A percentile compares a stretch with the other conserved stretches of the same genome.
These are phyloP conservation scores for Limtongia smithiae DNA, from an alignment of 805 yeast species.

Conservation along the genomic window DNA sequence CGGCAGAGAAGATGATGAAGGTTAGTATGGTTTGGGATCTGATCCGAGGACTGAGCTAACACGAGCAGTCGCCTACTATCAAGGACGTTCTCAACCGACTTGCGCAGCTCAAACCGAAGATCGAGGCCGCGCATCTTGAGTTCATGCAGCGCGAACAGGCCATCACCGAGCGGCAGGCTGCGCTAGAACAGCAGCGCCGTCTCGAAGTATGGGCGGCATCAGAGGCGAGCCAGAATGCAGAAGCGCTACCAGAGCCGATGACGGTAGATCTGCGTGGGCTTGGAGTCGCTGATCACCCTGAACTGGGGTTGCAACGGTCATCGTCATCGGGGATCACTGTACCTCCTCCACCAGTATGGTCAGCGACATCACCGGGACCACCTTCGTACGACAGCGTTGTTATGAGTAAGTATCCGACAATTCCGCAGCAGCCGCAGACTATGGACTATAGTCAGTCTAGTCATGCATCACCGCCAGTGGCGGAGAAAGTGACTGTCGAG, in stretches of 20 bases:
- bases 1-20: slow-evolving; percentile 13
- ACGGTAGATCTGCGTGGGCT: slow-evolving; percentile 21
- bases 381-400: too few species aligned
- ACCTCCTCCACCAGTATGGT: too few species aligned
- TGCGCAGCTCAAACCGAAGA: slow-evolving; percentile 25
- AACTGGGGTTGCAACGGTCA: neutral
- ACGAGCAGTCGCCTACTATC: slow-evolving; percentile 3
- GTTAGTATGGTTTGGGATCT: slow-evolving; percentile 2
- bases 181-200: slow-evolving; percentile 6
- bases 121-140: slow-evolving; percentile 25
- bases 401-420: too few species aligned
- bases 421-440: too few species aligned
- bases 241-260: too few species aligned
- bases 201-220: too few species aligned
- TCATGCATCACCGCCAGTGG: too few species aligned
- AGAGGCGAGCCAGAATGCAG: too few species aligned
- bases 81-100: slow-evolving; percentile 12
- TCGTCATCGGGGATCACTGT: too few species aligned
- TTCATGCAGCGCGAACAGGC: slow-evolving; percentile 2
- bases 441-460: too few species aligned
- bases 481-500: slow-evolving; percentile 8
- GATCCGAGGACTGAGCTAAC: neutral
- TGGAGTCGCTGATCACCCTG: slow-evolving; percentile 14
- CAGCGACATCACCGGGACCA: too few species aligned
- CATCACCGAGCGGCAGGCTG: slow-evolving; percentile 8